Evolutionary conservation across 352 stramenopile genomes (phyloP), one percentile per base, ranked within the genome.

Genomic region (Blastocystis hominis): DNA sequence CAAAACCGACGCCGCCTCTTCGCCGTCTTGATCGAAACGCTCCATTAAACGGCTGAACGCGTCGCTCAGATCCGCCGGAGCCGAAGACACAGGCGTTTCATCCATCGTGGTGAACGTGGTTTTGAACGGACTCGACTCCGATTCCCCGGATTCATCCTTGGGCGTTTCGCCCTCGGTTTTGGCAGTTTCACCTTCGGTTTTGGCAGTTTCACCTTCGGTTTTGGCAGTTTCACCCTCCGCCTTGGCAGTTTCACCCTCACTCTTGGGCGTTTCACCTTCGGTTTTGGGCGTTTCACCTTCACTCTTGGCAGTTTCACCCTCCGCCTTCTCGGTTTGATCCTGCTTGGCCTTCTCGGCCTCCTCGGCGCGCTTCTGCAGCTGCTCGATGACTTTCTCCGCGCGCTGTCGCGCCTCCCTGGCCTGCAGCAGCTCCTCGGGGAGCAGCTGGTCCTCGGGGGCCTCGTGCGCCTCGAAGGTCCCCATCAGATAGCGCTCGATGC

Each of bases 401-500:
- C n/a, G 17, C 38, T 46, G 36, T 24, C 34, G 9, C 47, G 50
- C 64, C 64, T 76, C 55, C 64, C 10, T 34, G 15, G 17, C 63
- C n/a, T 47, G 24, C 15, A 10, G 13, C 42, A 24, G 7, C n/a
- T 34, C 36, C 5, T 76, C 64, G 10, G 64, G 64, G 2, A 76
- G 17, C 64, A 76, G 47, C 34, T 56, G 20, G 36, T 76, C 42
- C 2, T 50, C 36, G 17, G 34, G n/a, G 36, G 24, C 5, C 36
- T 55, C 6, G 9, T 76, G 64, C 5, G 13, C 13, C 64, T 76
- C 55, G 64, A 76, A 76, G 2, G 64, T 76, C n/a, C 55, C 64
- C 64, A 76, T 76, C 64, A 76, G 38, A 55, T 76, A 76, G 3
- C 17, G 36, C 38, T 76, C 64, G 20, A 76, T 40, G 47, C 64